Conservation (phyloP, 2,329 filamentous ascomycete genomes). For the Penicillium sp. region DNA sequence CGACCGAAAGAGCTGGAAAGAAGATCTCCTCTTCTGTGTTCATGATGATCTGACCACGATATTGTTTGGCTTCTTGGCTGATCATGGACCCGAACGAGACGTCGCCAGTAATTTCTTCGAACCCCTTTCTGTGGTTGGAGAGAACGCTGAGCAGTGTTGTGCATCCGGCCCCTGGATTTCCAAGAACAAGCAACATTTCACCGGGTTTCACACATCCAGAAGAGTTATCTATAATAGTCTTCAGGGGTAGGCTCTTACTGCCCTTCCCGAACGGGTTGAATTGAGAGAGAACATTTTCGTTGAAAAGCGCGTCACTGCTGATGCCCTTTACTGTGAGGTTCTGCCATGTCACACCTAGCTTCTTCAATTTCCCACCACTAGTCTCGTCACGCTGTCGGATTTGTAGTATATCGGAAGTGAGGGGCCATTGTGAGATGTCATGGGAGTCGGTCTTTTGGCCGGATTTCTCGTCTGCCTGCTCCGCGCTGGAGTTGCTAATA, state of each 20-base stretch:
- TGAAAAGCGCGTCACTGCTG: conserved; percentile 57
- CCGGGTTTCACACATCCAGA: conserved; percentile 72
- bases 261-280: conserved; percentile 60
- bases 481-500: conserved; percentile 14
- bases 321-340: conserved; percentile 66
- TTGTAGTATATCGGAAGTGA: conserved; percentile 16
- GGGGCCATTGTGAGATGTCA: conserved; percentile 16
- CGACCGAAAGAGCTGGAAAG: conserved; percentile 56
- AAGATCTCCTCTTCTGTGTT: conserved; percentile 59
- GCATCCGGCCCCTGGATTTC: conserved; percentile 70
- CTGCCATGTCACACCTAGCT: conserved; percentile 67
- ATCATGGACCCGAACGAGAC: conserved; percentile 58
- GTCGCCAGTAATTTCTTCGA: conserved; percentile 60
- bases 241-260: conserved; percentile 60
- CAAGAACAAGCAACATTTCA: conserved; percentile 72
- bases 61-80: conserved; percentile 49
- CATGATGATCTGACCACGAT: conserved; percentile 61
- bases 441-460: conserved; percentile 15
- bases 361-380: conserved; percentile 16
- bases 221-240: conserved; percentile 66
- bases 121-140: conserved; percentile 65
- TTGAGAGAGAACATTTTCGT: conserved; percentile 66
- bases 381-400: conserved; percentile 14
- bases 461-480: conserved; percentile 14
- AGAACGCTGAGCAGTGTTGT: conserved; percentile 72